Evolutionary conservation across 2,329 filamentous ascomycete species (phyloP).

Genomic region (Trichoderma sp.): DNA sequence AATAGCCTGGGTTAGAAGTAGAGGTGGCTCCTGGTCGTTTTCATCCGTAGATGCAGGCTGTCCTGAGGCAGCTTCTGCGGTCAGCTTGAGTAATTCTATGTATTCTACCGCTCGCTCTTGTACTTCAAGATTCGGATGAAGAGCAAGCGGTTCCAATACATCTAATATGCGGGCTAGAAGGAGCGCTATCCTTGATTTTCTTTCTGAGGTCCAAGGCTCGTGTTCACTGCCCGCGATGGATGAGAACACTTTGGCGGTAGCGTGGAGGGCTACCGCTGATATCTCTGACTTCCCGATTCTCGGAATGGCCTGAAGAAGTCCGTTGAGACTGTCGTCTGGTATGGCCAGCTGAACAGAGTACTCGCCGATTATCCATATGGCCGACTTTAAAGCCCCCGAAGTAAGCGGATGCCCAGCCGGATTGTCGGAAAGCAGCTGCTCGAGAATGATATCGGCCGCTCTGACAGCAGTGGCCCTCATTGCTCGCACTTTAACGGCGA

Average conservation of each 20-base stretch:
- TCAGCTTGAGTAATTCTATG: slow-evolving; percentile 82
- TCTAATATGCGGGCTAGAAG: slow-evolving; percentile 80
- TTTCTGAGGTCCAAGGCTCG: slow-evolving; percentile 68
- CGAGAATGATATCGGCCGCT: slow-evolving; percentile 76
- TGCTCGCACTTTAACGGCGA: slow-evolving; percentile 87
- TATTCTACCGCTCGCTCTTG: slow-evolving; percentile 95
- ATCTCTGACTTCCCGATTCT: slow-evolving; percentile 61
- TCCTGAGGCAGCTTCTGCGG: slow-evolving; percentile 74
- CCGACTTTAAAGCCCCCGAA: slow-evolving; percentile 70
- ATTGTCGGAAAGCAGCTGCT: slow-evolving; percentile 55
- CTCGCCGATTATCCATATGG: slow-evolving; percentile 87
- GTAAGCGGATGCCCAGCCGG: slow-evolving; percentile 58
- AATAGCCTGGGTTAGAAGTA: slow-evolving; percentile 87
- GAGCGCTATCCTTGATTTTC: slow-evolving; percentile 73
- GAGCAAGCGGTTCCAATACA: slow-evolving; percentile 74
- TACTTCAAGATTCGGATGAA: slow-evolving; percentile 87
- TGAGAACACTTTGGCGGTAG: slow-evolving; percentile 82
- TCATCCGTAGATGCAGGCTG: slow-evolving; percentile 61
- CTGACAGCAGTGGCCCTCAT: slow-evolving; percentile 78
- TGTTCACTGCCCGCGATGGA: slow-evolving; percentile 66
- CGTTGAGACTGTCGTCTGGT: slow-evolving; percentile 71
- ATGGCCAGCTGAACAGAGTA: slow-evolving; percentile 72
- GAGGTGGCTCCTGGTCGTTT: slow-evolving; percentile 66
- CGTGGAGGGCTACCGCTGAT: slow-evolving; percentile 79
- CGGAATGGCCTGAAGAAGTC: slow-evolving; percentile 68